phyloP scores from a whole-genome alignment of 1,284 basidiomycete genomes.

The Pseudozyma hubeiensis region DNA sequence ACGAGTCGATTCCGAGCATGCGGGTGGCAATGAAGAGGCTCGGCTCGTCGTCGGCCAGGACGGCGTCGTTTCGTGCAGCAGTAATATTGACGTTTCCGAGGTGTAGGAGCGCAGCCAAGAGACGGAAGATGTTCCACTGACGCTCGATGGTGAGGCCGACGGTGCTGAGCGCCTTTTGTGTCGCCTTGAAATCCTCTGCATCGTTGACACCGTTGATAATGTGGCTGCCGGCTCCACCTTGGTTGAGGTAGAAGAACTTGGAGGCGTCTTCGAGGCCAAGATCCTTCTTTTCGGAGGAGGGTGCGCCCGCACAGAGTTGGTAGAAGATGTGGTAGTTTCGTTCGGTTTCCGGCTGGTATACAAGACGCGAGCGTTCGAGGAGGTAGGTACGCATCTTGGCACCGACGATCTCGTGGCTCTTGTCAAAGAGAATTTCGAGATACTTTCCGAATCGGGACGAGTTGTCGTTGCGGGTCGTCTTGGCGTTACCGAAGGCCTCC shows the following conservation, averaged over 20 bases:
- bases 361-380: slow-evolving; percentile 93
- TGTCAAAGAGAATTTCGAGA: slow-evolving; percentile 98
- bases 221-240: slow-evolving; percentile 89
- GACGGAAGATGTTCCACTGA: slow-evolving; percentile 97
- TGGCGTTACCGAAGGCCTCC: slow-evolving; percentile 98
- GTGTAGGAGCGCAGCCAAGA: slow-evolving; percentile 92
- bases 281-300: slow-evolving; percentile 92
- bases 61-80: slow-evolving; percentile 82
- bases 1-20: slow-evolving; percentile 87
- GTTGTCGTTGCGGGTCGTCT: slow-evolving; percentile 99
- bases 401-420: slow-evolving; percentile 93
- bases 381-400: slow-evolving; percentile 97
- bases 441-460: slow-evolving; percentile 99
- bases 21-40: slow-evolving; percentile 84
- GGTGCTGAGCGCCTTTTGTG: slow-evolving; percentile 92
- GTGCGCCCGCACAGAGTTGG: slow-evolving; percentile 96
- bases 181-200: slow-evolving; percentile 90
- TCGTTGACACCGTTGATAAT: slow-evolving; percentile 90
- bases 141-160: slow-evolving; percentile 97
- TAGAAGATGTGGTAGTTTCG: slow-evolving; percentile 99
- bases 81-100: slow-evolving; percentile 95
- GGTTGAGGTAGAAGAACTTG: slow-evolving; percentile 92
- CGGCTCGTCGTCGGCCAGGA: slow-evolving; percentile 85
- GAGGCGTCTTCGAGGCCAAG: slow-evolving; percentile 86
- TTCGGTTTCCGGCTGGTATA: slow-evolving; percentile 91